phyloP scores from a whole-genome alignment of 202 grass and related monocot genomes.

The Alloteropsis angusta region DNA sequence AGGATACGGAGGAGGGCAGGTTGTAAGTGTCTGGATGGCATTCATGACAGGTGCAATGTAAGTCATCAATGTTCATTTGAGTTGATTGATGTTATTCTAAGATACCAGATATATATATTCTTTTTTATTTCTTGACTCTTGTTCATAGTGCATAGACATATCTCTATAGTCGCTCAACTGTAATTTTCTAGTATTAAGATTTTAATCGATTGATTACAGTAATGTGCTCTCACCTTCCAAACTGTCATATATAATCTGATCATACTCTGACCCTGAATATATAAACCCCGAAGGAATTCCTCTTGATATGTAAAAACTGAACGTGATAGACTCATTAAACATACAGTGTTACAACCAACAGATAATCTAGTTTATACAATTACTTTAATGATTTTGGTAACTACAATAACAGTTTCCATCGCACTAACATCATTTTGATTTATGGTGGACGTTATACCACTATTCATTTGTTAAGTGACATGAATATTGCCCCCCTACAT shows the following conservation, averaged over 20 bases:
- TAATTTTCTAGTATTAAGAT: neutral
- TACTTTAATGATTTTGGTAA: neutral
- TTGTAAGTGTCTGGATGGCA: constrained; percentile 13
- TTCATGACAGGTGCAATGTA: constrained; percentile 18
- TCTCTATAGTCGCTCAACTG: neutral
- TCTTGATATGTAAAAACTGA: neutral
- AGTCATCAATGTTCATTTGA: neutral
- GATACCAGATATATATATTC: neutral
- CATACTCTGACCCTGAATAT: neutral
- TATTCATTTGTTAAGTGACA: neutral
- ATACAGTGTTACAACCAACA: neutral
- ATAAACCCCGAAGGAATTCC: neutral
- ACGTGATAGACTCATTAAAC: neutral
- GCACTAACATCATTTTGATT: neutral
- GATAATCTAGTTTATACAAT: neutral
- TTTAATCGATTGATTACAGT: neutral
- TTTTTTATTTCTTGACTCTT: neutral
- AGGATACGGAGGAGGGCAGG: constrained; percentile 5
- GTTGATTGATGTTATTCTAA: neutral
- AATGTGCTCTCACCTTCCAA: neutral
- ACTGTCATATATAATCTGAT: neutral
- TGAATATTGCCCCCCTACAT: neutral
- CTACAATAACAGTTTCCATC: neutral
- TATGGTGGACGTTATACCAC: neutral
- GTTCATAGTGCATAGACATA: neutral